Percentiles rank a stretch among this genome's conserved stretches.
These are phyloP conservation scores for Scenedesmus sp. DNA, from an alignment of 163 green algal genomes.

Conservation along the genomic window DNA sequence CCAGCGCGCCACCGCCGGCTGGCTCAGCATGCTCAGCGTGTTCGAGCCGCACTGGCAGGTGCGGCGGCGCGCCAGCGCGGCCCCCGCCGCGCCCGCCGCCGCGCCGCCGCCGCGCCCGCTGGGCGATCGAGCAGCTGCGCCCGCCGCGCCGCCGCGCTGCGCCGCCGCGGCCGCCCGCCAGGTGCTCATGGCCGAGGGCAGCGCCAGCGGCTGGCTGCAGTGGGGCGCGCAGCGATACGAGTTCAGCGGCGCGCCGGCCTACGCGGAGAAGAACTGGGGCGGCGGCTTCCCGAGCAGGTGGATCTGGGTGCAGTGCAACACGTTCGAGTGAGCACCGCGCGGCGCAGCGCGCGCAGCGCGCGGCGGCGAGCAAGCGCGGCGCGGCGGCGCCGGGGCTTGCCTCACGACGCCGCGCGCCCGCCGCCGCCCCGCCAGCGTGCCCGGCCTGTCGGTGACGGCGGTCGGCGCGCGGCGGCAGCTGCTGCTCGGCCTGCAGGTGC, in stretches of 20 bases:
- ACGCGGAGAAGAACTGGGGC: slow-evolving; percentile 98
- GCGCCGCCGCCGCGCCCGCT: too few species aligned
- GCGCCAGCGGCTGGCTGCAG: slow-evolving; percentile 88
- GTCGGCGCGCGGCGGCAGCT: slow-evolving; percentile 76
- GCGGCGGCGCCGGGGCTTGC: too few species aligned
- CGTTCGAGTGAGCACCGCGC: slow-evolving; percentile 63
- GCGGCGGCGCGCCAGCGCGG: too few species aligned
- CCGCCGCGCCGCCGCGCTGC: too few species aligned
- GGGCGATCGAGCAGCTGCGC: too few species aligned
- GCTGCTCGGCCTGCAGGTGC: slow-evolving; percentile 49
- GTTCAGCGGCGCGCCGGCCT: slow-evolving; percentile 78
- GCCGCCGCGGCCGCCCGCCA: too few species aligned
- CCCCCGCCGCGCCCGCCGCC: too few species aligned
- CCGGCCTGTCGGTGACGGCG: slow-evolving; percentile 79
- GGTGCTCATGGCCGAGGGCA: slow-evolving; percentile 92
- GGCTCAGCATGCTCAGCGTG: slow-evolving; percentile 88
- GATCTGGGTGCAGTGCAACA: slow-evolving; percentile 92
- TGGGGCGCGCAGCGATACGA: slow-evolving; percentile 85
- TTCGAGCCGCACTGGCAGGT: slow-evolving; percentile 99
- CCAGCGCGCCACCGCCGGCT: slow-evolving; percentile 90
- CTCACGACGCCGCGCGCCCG: too few species aligned
- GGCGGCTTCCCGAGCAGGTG: slow-evolving; percentile 92
- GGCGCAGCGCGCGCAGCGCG: too few species aligned
- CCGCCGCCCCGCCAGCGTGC: slow-evolving; percentile 44
- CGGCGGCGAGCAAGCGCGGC: too few species aligned